phyloP scores from a whole-genome alignment of 352 stramenopile genomes.

The Phytophthora ramorum region DNA sequence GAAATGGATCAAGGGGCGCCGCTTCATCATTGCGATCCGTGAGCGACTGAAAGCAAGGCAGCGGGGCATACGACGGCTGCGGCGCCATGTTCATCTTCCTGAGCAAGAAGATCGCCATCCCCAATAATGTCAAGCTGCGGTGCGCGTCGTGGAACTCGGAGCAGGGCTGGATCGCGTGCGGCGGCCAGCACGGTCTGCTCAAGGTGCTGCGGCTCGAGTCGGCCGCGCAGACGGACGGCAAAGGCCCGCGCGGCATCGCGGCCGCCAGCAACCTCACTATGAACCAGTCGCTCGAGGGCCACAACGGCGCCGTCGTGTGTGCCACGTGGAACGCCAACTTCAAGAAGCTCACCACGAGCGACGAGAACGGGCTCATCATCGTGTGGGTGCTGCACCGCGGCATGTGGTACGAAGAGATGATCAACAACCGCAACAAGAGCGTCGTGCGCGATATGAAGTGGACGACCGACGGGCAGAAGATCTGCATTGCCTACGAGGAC shows the following conservation, averaged over 20 bases:
- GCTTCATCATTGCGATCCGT: constrained; percentile 17
- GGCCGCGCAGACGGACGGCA: constrained; percentile 63
- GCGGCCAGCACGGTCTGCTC: constrained; percentile 92
- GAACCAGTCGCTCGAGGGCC: constrained; percentile 95
- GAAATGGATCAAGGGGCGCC: constrained; percentile 22
- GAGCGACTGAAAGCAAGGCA: not conserved
- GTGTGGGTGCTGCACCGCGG: constrained; percentile 95
- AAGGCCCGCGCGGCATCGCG: constrained; percentile 82
- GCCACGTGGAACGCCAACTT: constrained; percentile 95
- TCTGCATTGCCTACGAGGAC: constrained; percentile 96
- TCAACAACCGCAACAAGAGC: constrained; percentile 96
- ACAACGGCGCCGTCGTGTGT: constrained; percentile 91
- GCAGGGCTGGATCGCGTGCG: constrained; percentile 95
- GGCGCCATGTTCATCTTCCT: constrained; percentile 94
- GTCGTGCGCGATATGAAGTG: constrained; percentile 96
- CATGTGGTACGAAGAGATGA: constrained; percentile 97
- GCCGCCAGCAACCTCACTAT: constrained; percentile 93
- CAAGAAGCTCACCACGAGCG: constrained; percentile 95
- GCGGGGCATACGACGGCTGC: not conserved
- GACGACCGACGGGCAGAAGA: constrained; percentile 94
- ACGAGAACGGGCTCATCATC: constrained; percentile 96
- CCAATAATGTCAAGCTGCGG: constrained; percentile 92
- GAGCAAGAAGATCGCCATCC: constrained; percentile 96
- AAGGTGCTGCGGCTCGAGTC: constrained; percentile 94
- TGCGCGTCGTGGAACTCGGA: constrained; percentile 94